These are phyloP conservation scores for Thinopyrum obtusiflorum DNA, from an alignment of 202 grass and related monocot species.

Conservation along the genomic window DNA sequence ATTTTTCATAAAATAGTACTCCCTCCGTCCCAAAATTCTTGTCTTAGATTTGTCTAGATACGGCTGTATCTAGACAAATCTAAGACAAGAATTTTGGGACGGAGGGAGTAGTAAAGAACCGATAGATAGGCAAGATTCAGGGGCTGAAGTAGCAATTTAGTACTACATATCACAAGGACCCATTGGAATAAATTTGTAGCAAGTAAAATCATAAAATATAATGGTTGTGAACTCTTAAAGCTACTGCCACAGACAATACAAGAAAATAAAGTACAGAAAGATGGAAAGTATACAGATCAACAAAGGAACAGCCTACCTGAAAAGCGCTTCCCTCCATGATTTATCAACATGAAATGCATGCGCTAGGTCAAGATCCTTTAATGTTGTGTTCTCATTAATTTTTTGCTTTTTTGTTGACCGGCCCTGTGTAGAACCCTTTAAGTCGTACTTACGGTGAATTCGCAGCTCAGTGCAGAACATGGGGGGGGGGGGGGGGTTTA, in stretches of 20 bases:
- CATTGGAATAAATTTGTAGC: neutral
- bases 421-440: slow-evolving; percentile 91
- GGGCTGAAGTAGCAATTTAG: neutral
- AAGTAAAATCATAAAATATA: neutral
- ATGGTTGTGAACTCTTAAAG: neutral
- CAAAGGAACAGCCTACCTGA: slow-evolving; percentile 51
- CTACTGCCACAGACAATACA: neutral
- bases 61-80: too few relatives aligned
- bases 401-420: slow-evolving; percentile 85
- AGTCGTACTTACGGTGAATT: slow-evolving; percentile 93
- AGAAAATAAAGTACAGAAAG: neutral
- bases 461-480: slow-evolving; percentile 95
- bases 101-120: neutral
- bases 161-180: neutral
- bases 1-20: neutral
- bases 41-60: too few relatives aligned
- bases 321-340: slow-evolving; percentile 86
- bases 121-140: neutral
- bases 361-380: slow-evolving; percentile 90
- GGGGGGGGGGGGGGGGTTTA: neutral
- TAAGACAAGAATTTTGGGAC: too few relatives aligned
- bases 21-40: too few relatives aligned
- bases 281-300: slow-evolving; percentile 23
- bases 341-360: slow-evolving; percentile 95
- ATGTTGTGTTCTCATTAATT: slow-evolving; percentile 81